Evolutionary conservation across 2,329 filamentous ascomycete species (phyloP), one percentile per base, ranked within the genome.

Genomic region (Hymenoscyphus occultus): DNA sequence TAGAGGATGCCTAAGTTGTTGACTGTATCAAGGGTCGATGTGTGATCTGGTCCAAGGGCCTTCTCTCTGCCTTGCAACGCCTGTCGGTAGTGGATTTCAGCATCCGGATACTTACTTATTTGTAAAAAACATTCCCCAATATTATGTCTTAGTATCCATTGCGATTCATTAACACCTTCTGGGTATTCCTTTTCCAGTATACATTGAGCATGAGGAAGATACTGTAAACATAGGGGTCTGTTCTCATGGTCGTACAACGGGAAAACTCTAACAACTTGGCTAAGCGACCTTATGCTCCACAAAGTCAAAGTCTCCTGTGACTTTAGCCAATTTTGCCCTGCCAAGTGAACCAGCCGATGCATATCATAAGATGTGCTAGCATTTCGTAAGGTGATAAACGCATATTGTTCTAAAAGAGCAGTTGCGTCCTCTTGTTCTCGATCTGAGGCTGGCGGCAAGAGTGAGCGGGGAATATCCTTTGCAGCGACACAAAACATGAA

Each of bases 391-490:
- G 51, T 64, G 28, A 64, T 61, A 10, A 64, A 64, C 48, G 59
- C 45, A 64, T 64, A 64, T 60, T 42, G 45, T 61, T 61, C 61
- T 48, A 64, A 60, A 16, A 40, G 56, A 40, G 58, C 42, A 56
- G 54, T 64, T 16, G 57, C 59, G 61, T 62, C 22, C 28, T 45
- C 32, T 61, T 61, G 16, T 35, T 61, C 31, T 19, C 28, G 32
- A n/a, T 12, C 75, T 76, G 14, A 78, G 79, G 35, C 80, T 19
- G 42, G 28, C 12, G 54, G 60, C 51, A 65, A 56, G n/a, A 65
- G 54, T n/a, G 54, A 59, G 16, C 56, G 59, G 5, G 64, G 64
- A 65, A 65, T 65, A 31, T 65, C 56, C 22, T 56, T 39, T 32
- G 19, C 22, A 40, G 40, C 59, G 19, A 65, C 39, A 39, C 32